Base-by-base conservation (phyloP, 768 basidiomycete genomes). In the Roridomyces roridus region DNA sequence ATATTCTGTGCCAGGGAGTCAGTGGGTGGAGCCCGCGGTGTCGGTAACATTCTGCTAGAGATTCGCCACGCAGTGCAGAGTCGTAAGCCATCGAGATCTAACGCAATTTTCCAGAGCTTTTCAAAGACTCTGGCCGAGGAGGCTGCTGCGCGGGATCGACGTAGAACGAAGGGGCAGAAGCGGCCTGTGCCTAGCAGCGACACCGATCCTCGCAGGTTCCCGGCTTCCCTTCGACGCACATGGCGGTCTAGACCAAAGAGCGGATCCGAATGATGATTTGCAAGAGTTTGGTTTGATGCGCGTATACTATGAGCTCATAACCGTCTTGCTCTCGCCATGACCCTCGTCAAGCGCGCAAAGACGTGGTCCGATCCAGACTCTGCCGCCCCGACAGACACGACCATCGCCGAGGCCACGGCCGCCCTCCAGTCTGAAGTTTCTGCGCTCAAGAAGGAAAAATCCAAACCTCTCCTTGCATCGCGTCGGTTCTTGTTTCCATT, bases 401-500 rank as follows among this genome's bases (percentile, higher is more conserved):
- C 26, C 17, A 28, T 53, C 7, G 39, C 5, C 14, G 52, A 46
- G 18, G 52, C 57, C 17, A 31, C 46, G 17, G 20, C 45, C 7
- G 41, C 15, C 6, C 53, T 60, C 31, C 46, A 60, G 34, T 35
- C 56, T 35, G 62, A 68, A 42, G 55, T 68, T 29, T 36, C 43
- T n/a, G 65, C 72, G 24, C 59, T 66, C 15, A 62, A 73, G 65
- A 74, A 56, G 46, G 65, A 26, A 68, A 68, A 25, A 70, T 67
- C 42, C 4, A 31, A 36, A 57, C 51, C 57, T 17, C 71, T 75
- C 49, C 72, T 70, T 56, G 64, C 65, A 7, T 70, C 60, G 14
- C 78, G 83, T 21, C 78, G 84, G 46, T 85, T 90, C 55, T 71
- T 91, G n/a, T 92, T 93, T 66, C 82, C 87, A 6, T 65, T 91